Conservation (phyloP, 306 rosid genomes). For the Adenanthera pavonina region DNA sequence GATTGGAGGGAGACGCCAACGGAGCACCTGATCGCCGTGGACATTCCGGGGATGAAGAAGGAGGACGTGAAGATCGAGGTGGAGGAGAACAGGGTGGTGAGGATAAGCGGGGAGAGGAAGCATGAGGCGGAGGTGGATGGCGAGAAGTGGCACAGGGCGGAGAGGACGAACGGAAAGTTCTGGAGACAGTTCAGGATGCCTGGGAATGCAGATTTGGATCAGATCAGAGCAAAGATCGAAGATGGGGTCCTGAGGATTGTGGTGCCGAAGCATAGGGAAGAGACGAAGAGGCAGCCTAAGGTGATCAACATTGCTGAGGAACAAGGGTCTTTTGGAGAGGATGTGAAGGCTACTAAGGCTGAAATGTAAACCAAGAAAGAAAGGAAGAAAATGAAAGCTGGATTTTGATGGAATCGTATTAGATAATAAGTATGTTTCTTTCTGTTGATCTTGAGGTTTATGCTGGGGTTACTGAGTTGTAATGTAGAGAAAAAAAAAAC, state of each 20-base stretch:
- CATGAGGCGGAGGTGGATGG: constrained; percentile 32
- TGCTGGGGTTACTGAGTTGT: not conserved
- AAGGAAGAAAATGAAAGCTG: not conserved
- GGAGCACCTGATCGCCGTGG: constrained; percentile 43
- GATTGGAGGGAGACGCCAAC: constrained; percentile 55
- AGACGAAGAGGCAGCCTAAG: constrained; percentile 46
- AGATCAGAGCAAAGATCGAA: constrained; percentile 40
- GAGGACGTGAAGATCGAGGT: constrained; percentile 49
- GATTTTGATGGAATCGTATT: not conserved
- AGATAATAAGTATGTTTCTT: not conserved
- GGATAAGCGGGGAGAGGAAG: constrained; percentile 54
- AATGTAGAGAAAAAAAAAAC: too few species aligned
- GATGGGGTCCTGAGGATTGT: constrained; percentile 40
- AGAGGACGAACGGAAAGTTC: constrained; percentile 49
- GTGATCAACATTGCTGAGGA: constrained; percentile 37
- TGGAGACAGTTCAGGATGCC: constrained; percentile 55
- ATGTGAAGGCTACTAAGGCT: constrained; percentile 40
- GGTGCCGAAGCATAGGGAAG: constrained; percentile 48
- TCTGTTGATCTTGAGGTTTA: not conserved
- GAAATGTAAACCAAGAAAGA: not conserved
- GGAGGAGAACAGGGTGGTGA: constrained; percentile 53
- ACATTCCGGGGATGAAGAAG: constrained; percentile 52
- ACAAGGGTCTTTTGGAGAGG: not conserved
- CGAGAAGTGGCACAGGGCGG: constrained; percentile 53
- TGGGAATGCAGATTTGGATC: constrained; percentile 50